Base-by-base conservation (phyloP, 2,329 filamentous ascomycete species). In the Arthrobotrys megalospora region DNA sequence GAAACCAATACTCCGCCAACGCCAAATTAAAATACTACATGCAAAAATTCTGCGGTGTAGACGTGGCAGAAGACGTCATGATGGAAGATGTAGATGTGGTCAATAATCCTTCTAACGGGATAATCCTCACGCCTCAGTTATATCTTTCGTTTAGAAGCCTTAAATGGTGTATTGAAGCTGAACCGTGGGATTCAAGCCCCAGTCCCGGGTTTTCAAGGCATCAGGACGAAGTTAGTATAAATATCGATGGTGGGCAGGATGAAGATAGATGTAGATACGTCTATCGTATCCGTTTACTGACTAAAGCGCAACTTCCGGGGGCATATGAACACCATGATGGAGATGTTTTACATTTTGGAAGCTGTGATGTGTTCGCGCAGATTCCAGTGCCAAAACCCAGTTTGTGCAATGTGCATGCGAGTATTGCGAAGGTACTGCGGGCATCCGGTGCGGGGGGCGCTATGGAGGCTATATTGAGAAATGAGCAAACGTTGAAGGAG, bases 151-250 rank as follows among this genome's bases (percentile, higher is more conserved):
- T 76, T 16, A 34, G 72, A 45, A 77, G 45, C 6, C 34, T 77
- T 2, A 41, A 62, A 19, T 77, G 72, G 72, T 77, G 72, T 32
- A 77, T 70, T n/a, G 65, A 77, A 60, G 72, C 65, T n/a, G 64
- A 69, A 34, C 72, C 65, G n/a, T 77, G 65, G 65, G 72, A 71
- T 66, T 28, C 41, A 12, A 32, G 6, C 11, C 43, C 70, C 6
- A 48, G 45, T 7, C 58, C 70, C 4, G 63, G 62, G 1, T 66
- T 65, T 21, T 4, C 21, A n/a, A 16, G 47, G n/a, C 24, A 5
- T 3, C 24, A 24, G 8, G 6, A 38, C 5, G 45, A 53, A 2
- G 47, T 48, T 24, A 50, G 28, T 24, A 66, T 38, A 10, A 41
- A 52, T 34, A 55, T 36, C 8, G 48, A 53, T 28, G 55, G 28